Evolutionary conservation across 345 rosid species (phyloP).

Genomic region (Euphorbia pulcherrima): DNA sequence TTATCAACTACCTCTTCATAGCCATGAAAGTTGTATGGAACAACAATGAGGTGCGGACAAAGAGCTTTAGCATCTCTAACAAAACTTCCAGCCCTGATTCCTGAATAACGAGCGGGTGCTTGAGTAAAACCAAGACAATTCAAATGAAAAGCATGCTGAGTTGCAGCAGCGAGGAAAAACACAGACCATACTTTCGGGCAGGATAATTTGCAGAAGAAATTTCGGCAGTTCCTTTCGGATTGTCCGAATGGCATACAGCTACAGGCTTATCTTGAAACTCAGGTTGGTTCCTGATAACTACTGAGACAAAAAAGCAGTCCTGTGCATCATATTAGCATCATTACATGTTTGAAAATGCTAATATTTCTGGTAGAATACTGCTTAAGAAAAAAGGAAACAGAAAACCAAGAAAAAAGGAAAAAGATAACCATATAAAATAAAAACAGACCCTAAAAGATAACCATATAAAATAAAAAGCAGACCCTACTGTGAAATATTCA

Average conservation of each 20-base stretch:
- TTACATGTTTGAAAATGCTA: slow-evolving; percentile 5
- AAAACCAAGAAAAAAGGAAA: neutral
- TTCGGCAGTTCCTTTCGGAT: slow-evolving; percentile 93
- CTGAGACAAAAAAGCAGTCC: slow-evolving; percentile 95
- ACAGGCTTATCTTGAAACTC: slow-evolving; percentile 77
- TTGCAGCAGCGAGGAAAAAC: slow-evolving; percentile 23
- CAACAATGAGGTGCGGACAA: slow-evolving; percentile 73
- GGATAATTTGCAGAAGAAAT: slow-evolving; percentile 95
- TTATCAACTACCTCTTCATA: slow-evolving; percentile 63
- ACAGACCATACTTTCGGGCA: slow-evolving; percentile 82
- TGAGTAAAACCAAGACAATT: slow-evolving; percentile 15
- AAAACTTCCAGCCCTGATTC: slow-evolving; percentile 88
- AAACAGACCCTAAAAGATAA: too few species aligned
- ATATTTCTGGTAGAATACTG: too few species aligned
- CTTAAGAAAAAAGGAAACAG: neutral
- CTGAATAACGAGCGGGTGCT: slow-evolving; percentile 30
- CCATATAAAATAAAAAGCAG: neutral
- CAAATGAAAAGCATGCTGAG: slow-evolving; percentile 16
- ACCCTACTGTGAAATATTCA: neutral
- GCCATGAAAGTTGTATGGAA: slow-evolving; percentile 86
- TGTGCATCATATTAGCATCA: slow-evolving; percentile 38
- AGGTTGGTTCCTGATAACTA: slow-evolving; percentile 67
- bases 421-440: too few species aligned
- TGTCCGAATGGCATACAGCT: slow-evolving; percentile 90
- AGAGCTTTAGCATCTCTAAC: slow-evolving; percentile 85